Evolutionary conservation across 164 flowering plant genomes (phyloP).

Genomic region (Chimonanthus salicifolius): DNA sequence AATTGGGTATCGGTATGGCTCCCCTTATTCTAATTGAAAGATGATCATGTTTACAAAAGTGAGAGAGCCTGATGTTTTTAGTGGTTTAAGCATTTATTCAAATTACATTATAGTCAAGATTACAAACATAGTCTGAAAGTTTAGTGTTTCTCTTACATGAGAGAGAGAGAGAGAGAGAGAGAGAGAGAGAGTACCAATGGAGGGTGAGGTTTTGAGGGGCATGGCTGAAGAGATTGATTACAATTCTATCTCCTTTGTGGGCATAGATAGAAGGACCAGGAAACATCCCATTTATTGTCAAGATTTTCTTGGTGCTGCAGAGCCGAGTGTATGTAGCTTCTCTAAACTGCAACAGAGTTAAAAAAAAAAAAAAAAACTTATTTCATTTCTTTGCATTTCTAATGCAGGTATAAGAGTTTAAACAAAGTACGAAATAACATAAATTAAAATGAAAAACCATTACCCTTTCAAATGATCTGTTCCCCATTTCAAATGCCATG

Average conservation of each 20-base stretch:
- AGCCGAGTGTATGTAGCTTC: slow-evolving; percentile 21
- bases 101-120: no score
- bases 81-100: no score
- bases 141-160: no score
- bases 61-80: no score
- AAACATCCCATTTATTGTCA: slow-evolving; percentile 33
- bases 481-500: no score
- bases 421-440: background rate
- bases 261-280: slow-evolving; percentile 35
- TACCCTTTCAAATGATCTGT: background rate
- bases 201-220: slow-evolving; percentile 24
- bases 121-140: no score
- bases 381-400: background rate
- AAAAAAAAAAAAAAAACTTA: background rate
- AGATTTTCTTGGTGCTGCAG: slow-evolving; percentile 26
- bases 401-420: background rate
- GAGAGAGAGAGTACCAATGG: slow-evolving; percentile 23
- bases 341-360: slow-evolving; percentile 17
- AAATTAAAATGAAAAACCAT: background rate
- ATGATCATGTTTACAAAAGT: no score
- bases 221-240: slow-evolving; percentile 20
- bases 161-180: background rate
- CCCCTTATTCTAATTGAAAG: no score
- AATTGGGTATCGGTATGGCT: no score
- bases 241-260: slow-evolving; percentile 23